Conservation (phyloP, 805 yeast genomes). For the Cyberlindnera nakhonratchasimensis region DNA sequence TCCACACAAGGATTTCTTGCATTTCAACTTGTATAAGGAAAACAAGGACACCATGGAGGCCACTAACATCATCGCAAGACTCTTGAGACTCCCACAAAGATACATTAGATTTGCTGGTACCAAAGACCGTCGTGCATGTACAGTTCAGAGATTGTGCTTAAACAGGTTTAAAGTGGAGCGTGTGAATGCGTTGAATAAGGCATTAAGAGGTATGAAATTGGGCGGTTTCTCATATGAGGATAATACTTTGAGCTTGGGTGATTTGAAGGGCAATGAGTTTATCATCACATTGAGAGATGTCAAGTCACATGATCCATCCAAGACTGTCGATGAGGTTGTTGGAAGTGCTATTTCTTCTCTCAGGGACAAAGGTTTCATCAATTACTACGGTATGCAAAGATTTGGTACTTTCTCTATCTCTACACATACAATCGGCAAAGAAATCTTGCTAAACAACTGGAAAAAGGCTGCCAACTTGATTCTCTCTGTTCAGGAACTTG, state of each 20-base stretch:
- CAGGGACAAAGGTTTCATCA: constrained; percentile 72
- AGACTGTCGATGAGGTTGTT: constrained; percentile 44
- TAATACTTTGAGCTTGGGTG: constrained; percentile 68
- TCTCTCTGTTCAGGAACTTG: constrained; percentile 81
- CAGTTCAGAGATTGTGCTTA: constrained; percentile 78
- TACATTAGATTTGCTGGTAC: constrained; percentile 86
- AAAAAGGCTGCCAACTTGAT: constrained; percentile 73
- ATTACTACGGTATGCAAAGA: constrained; percentile 97
- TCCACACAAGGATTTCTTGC: constrained; percentile 61
- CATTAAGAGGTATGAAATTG: constrained; percentile 69
- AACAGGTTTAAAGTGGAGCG: constrained; percentile 70
- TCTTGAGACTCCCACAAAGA: constrained; percentile 71
- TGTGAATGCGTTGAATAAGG: constrained; percentile 69
- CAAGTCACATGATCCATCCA: constrained; percentile 32
- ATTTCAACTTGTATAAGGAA: constrained; percentile 83
- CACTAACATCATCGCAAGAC: constrained; percentile 66
- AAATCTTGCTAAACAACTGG: constrained; percentile 71
- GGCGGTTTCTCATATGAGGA: constrained; percentile 76
- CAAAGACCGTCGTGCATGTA: constrained; percentile 93
- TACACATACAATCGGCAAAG: constrained; percentile 81
- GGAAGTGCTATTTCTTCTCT: constrained; percentile 54
- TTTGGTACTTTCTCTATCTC: constrained; percentile 95
- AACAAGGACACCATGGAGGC: constrained; percentile 98
- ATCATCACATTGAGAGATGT: constrained; percentile 80
- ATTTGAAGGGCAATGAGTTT: constrained; percentile 85